Evolutionary conservation across 768 basidiomycete genomes (phyloP), one percentile per base, ranked within the genome.

Genomic region (Suillus americanus): DNA sequence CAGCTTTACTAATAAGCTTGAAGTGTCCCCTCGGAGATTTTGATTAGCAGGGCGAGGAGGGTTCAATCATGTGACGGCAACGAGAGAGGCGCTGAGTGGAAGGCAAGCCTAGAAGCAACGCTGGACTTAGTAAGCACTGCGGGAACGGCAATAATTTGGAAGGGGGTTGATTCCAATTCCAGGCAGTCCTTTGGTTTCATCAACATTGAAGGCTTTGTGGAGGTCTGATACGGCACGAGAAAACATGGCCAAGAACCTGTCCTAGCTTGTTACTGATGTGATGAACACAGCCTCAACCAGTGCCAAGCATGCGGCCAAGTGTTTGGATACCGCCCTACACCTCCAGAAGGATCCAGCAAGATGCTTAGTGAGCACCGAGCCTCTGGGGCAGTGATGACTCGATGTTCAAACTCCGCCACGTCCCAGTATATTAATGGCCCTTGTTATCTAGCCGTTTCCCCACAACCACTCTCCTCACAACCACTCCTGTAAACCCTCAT

Each of bases 291-390:
- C 12, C 48, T 48, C 20, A 18, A 10, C 18, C 30, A n/a, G 51
- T 30, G 51, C 51, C 51, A 53, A 20, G 28, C 30, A 20, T 33
- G 30, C 53, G 53, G 53, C 10, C 28, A 30, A 30, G 28, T 30
- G 9, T 53, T 33, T 54, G 6, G 53, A 54, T 13, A 35, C 53
- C 20, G 33, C 53, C 30, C 53, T 13, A 54, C 30, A 20, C 53
- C 53, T 54, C 53, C 53, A 54, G 53, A 54, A 54, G 30, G 30
- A 54, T 54, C 53, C 30, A 54, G 53, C 33, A 54, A 54, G 33
- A 25, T 57, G 56, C 23, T 40, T 40, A 57, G 10, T 59, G 56
- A 40, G 25, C n/a, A 9, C 16, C 25, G 41, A 43, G 41, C 45
- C n/a, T n/a, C 45, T 5, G 6, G 37, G 56, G 56, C 13, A 10